A percentile compares a stretch with the other conserved stretches of the same genome.
phyloP scores from a whole-genome alignment of 768 basidiomycete species.

The Royoungia palumana region DNA sequence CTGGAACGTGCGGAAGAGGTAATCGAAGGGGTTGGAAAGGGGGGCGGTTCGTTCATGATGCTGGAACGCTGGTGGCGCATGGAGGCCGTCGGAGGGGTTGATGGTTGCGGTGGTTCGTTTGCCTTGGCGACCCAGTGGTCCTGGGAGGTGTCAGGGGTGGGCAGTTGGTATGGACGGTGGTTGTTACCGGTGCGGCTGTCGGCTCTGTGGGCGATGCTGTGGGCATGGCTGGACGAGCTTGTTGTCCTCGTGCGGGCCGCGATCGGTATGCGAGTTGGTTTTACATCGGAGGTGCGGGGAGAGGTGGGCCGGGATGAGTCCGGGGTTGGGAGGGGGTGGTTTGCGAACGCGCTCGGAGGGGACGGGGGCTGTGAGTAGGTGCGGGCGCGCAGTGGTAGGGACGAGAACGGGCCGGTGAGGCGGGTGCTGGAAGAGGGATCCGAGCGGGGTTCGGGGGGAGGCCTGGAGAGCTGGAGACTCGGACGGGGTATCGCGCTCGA shows the following conservation, averaged over 20 bases:
- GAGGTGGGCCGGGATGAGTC: conserved; percentile 42
- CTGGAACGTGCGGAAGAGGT: conserved; percentile 42
- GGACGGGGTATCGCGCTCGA: conserved; percentile 47
- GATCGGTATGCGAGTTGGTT: conserved; percentile 48
- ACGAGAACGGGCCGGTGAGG: conserved; percentile 28
- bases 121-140: conserved; percentile 31
- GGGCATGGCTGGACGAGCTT: conserved; percentile 40
- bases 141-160: conserved; percentile 28
- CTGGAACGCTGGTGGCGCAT: conserved; percentile 41
- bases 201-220: conserved; percentile 35
- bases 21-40: conserved; percentile 47
- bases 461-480: conserved; percentile 38
- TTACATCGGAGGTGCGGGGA: conserved; percentile 40
- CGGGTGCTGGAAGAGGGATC: conserved; percentile 15
- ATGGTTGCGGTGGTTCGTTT: conserved; percentile 28
- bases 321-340: conserved; percentile 31
- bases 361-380: conserved; percentile 58
- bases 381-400: conserved; percentile 46
- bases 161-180: conserved; percentile 22
- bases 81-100: conserved; percentile 33
- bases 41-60: conserved; percentile 62
- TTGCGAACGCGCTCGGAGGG: conserved; percentile 31
- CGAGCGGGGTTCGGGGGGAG: conserved; percentile 24
- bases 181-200: conserved; percentile 34
- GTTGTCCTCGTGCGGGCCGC: conserved; percentile 39